A percentile compares a stretch with the other conserved stretches of the same genome.
Evolutionary conservation across 2,329 filamentous ascomycete genomes (phyloP).

Genomic region (Hyphodiscus sp.): DNA sequence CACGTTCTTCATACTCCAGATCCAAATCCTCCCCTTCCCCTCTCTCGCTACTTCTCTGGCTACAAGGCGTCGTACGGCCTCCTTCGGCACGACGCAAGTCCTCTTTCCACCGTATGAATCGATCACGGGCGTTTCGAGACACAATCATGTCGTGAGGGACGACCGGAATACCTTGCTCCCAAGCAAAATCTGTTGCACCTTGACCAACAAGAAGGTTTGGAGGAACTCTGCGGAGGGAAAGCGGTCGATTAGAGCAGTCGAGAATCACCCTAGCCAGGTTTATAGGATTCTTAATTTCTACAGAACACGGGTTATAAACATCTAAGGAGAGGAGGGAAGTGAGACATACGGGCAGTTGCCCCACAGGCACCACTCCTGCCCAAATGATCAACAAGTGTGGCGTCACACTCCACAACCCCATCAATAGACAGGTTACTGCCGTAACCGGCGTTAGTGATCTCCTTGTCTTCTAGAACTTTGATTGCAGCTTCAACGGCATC

Average conservation of each 20-base stretch:
- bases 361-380: conserved; percentile 91
- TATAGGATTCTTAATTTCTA: conserved; percentile 90
- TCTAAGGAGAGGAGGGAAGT: neutral
- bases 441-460: conserved; percentile 94
- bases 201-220: conserved; percentile 85
- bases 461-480: conserved; percentile 80
- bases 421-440: conserved; percentile 92
- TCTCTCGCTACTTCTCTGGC: conserved; percentile 21
- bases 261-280: conserved; percentile 78
- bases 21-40: conserved; percentile 19
- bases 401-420: conserved; percentile 89
- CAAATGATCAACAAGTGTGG: conserved; percentile 82
- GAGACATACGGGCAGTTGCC: conserved; percentile 74
- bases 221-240: conserved; percentile 84
- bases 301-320: neutral
- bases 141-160: conserved; percentile 71
- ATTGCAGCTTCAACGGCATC: conserved; percentile 90
- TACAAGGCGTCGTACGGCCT: conserved; percentile 29
- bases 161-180: conserved; percentile 66
- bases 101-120: conserved; percentile 71
- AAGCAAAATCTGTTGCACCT: conserved; percentile 82
- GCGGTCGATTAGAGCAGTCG: conserved; percentile 64
- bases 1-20: conserved; percentile 25
- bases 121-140: conserved; percentile 71
- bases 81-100: conserved; percentile 61